Evolutionary conservation across 495 filamentous ascomycete species (phyloP), one percentile per base, ranked within the genome.

Genomic region (Hypoxylon lienhwacheense): DNA sequence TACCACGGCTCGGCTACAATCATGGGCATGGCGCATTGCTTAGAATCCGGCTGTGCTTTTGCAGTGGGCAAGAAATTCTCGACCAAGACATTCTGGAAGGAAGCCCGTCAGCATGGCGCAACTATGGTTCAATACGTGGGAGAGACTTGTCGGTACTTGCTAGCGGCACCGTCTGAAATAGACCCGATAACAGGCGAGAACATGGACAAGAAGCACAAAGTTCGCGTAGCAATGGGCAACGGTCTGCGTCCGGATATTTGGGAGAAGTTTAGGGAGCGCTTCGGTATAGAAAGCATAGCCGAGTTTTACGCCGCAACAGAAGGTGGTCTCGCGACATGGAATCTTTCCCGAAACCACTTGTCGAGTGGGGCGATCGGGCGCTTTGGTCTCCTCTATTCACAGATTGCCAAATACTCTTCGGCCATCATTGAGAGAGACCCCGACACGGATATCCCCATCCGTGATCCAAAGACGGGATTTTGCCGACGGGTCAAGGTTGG

Each of bases 241-340:
- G 93, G 93, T 11, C 73, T 98, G 17, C 84, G 93, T 0, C 91
- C 92, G 0, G 93, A 98, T 62, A 84, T 97, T 22, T 98, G 93
- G 93, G 80, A 87, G 11, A 73, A 72, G 1, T 93, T 98, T 73
- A 90, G 91, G 67, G 77, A 87, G 26, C 90, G 93, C 40, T 98
- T 96, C 69, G 84, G 81, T 26, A 86, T 98, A 48, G 74, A 83
- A 7, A 83, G 81, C 0, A 83, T 98, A 47, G 84, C 77, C 39
- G 93, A 98, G 66, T 96, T 98, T 71, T 98, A 97, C 67, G 85
- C 83, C 17, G 81, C 91, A 0, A 97, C 93, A 0, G 93, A 98
- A 68, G 90, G 87, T 8, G 77, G 79, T 8, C 73, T 76, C 1
- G 90, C 77, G 3, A 75, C 81, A 0, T 96, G 84, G 82, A 96